Percentiles rank a stretch among this genome's conserved stretches.
Evolutionary conservation across 192 early-diverging fungal species (phyloP).

Genomic region (Backusella westeae): DNA sequence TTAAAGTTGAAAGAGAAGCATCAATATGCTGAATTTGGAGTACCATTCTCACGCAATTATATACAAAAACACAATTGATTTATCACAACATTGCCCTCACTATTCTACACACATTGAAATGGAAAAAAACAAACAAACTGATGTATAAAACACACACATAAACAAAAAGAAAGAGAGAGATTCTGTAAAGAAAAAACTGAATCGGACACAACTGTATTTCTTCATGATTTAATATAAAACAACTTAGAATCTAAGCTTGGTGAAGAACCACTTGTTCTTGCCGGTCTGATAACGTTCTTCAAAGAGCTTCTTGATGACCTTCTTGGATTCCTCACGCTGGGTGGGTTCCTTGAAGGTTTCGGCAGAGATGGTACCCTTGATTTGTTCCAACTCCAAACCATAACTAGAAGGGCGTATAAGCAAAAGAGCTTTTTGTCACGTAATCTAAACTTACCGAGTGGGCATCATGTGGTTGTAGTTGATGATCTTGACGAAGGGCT

Average conservation of each 20-base stretch:
- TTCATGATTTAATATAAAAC: constrained; percentile 6
- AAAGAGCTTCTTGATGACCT: constrained; percentile 93
- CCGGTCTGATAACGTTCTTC: constrained; percentile 97
- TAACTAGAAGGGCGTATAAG: constrained; percentile 52
- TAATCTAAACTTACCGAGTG: constrained; percentile 68
- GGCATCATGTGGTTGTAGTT: constrained; percentile 99
- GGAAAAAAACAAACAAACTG: neutral
- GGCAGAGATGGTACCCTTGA: constrained; percentile 82
- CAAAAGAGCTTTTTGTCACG: neutral
- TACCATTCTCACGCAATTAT: neutral
- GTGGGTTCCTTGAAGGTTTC: constrained; percentile 95
- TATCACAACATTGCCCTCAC: neutral
- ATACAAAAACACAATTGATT: neutral
- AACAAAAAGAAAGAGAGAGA: neutral
- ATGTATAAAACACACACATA: neutral
- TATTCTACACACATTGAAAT: neutral
- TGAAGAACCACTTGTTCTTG: constrained; percentile 99
- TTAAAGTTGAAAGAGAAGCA: neutral
- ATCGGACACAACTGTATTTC: neutral
- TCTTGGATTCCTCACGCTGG: constrained; percentile 87
- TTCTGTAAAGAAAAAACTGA: neutral
- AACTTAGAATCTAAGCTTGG: constrained; percentile 92
- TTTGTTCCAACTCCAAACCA: constrained; percentile 91
- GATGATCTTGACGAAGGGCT: constrained; percentile 98
- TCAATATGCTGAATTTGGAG: neutral